Conservation (phyloP, 805 yeast species). For the Saturnispora halmiae region DNA sequence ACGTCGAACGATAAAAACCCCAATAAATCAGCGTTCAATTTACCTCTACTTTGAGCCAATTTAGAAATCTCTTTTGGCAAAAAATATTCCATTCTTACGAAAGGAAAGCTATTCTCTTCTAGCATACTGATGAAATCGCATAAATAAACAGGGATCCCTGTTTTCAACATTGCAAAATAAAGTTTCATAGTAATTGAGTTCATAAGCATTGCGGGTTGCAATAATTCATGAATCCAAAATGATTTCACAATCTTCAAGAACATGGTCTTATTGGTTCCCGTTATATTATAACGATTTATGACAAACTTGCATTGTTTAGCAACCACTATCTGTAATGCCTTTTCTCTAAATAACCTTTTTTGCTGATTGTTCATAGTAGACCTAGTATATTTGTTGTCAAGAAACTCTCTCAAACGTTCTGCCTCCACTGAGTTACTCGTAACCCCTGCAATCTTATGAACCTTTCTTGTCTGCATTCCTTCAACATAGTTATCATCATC, state of each 20-base stretch:
- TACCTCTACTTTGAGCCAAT: conserved; percentile 1
- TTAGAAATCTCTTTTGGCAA: conserved; percentile 16
- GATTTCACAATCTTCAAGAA: conserved; percentile 27
- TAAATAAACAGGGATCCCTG: conserved; percentile 42
- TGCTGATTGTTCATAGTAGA: conserved; percentile 12
- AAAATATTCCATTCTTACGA: conserved; percentile 15
- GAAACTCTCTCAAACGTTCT: conserved; percentile 7
- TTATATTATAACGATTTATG: conserved; percentile 2
- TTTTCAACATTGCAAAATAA: conserved; percentile 41
- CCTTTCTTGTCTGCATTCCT: conserved; percentile 37
- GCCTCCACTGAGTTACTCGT: conserved; percentile 14
- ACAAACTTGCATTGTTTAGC: conserved; percentile 7
- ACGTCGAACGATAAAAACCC: no score
- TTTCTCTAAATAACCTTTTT: conserved; percentile 12
- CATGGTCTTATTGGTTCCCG: conserved; percentile 1
- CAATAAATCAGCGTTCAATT: neutral
- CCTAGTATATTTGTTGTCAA: conserved; percentile 12
- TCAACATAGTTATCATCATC: conserved; percentile 65
- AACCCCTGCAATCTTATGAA: conserved; percentile 39
- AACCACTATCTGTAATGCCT: conserved; percentile 27
- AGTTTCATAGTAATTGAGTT: conserved; percentile 30
- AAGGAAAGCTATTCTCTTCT: conserved; percentile 40
- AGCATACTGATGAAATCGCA: conserved; percentile 39
- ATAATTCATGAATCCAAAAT: conserved; percentile 17
- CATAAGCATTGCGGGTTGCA: neutral